These are phyloP conservation scores for Wickerhamiella australiensis DNA, from an alignment of 805 yeast genomes.

Conservation along the genomic window DNA sequence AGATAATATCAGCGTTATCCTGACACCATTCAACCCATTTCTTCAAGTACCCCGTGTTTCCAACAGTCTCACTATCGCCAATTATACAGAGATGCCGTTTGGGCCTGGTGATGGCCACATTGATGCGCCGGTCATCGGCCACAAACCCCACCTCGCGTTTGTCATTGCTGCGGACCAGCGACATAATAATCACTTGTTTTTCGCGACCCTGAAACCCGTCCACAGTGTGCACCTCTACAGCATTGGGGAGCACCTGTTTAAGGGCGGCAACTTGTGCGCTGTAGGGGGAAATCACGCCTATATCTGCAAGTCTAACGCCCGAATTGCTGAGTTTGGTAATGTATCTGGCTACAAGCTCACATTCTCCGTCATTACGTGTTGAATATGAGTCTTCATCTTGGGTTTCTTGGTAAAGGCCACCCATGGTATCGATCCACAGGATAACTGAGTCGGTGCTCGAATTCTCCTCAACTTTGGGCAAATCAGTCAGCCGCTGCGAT, in stretches of 20 bases:
- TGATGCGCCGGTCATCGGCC: conserved; percentile 63
- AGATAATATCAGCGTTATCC: conserved; percentile 9
- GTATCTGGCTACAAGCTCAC: conserved; percentile 46
- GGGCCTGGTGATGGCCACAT: conserved; percentile 90
- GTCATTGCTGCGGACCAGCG: conserved; percentile 73
- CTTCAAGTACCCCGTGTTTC: not conserved
- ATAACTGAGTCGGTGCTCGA: conserved; percentile 48
- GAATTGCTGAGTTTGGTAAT: conserved; percentile 37
- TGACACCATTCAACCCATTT: conserved; percentile 11
- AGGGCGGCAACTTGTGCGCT: conserved; percentile 68
- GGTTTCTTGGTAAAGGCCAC: conserved; percentile 61
- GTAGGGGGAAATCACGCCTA: conserved; percentile 87
- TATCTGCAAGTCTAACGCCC: conserved; percentile 44
- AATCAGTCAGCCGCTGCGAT: conserved; percentile 40
- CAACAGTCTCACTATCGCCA: conserved; percentile 42
- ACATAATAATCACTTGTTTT: conserved; percentile 69
- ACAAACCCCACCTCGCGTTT: conserved; percentile 66
- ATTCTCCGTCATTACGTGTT: conserved; percentile 69
- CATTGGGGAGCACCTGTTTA: conserved; percentile 32
- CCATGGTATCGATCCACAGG: conserved; percentile 89
- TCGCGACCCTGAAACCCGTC: conserved; percentile 98
- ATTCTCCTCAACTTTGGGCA: conserved; percentile 33
- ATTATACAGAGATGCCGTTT: conserved; percentile 71
- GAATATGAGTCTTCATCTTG: conserved; percentile 27
- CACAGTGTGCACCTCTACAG: conserved; percentile 72